Percentiles rank a stretch among this genome's conserved stretches.
phyloP scores from a whole-genome alignment of 495 filamentous ascomycete genomes.

The Hypoxylon intermedium region DNA sequence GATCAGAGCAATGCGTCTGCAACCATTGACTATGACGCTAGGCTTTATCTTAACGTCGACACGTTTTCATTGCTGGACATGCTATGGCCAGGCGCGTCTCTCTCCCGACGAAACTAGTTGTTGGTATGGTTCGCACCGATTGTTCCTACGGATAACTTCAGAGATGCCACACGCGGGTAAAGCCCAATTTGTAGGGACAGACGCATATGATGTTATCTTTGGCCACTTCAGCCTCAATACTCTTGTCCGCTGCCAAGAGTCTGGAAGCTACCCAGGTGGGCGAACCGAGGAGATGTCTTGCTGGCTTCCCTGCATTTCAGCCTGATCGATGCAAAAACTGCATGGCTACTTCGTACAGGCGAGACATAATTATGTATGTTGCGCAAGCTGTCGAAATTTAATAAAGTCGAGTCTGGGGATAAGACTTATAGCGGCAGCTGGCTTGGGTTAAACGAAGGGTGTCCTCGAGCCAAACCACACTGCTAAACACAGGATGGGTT shows the following conservation, averaged over 20 bases:
- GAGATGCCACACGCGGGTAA: conserved; percentile 26
- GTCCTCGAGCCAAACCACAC: too few species aligned
- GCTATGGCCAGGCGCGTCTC: background rate
- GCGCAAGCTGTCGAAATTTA: conserved; percentile 11
- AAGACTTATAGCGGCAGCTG: background rate
- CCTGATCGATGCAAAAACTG: conserved; percentile 26
- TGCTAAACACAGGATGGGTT: conserved; percentile 11
- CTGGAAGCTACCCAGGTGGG: conserved; percentile 38
- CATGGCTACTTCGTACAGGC: conserved; percentile 28
- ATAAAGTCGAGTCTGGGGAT: background rate
- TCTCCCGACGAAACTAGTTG: background rate
- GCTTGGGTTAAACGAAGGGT: background rate
- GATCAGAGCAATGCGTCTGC: background rate
- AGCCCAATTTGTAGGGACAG: conserved; percentile 13
- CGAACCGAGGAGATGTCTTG: conserved; percentile 24
- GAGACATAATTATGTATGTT: conserved; percentile 19
- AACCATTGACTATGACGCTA: background rate
- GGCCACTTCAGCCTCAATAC: conserved; percentile 38
- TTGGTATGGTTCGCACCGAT: background rate
- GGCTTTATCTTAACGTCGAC: background rate
- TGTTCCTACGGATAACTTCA: conserved; percentile 5
- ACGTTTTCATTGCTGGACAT: background rate
- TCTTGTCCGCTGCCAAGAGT: conserved; percentile 33
- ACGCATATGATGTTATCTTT: conserved; percentile 12
- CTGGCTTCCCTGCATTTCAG: conserved; percentile 32